Evolutionary conservation across 805 yeast genomes (phyloP).

Genomic region (Komagataella mondaviorum): DNA sequence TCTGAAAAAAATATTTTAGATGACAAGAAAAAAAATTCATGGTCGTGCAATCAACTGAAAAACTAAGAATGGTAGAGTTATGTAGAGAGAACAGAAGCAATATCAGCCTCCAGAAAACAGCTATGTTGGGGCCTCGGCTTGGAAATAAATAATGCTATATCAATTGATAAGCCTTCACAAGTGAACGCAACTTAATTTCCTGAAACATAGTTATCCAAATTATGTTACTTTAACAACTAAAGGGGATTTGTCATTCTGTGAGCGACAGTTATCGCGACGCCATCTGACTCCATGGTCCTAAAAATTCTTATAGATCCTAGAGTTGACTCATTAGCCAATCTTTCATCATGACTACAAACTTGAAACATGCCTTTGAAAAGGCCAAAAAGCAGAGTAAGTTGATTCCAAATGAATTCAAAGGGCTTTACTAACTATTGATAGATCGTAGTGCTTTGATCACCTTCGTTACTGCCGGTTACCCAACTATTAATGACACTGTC

Average conservation of each 20-base stretch:
- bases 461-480: constrained; percentile 90
- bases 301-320: neutral
- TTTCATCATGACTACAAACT: constrained; percentile 14
- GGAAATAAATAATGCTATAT: too few relatives aligned
- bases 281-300: neutral
- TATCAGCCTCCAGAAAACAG: too few relatives aligned
- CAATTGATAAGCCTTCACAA: too few relatives aligned
- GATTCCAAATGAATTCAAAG: constrained; percentile 1
- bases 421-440: neutral
- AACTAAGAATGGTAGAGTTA: neutral
- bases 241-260: neutral
- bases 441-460: constrained; percentile 83
- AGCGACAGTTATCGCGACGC: neutral
- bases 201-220: too few relatives aligned
- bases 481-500: constrained; percentile 76
- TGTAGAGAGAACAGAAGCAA: too few relatives aligned
- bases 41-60: neutral
- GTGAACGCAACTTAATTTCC: too few relatives aligned
- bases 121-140: too few relatives aligned
- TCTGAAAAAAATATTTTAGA: neutral
- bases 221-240: too few relatives aligned
- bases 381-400: constrained; percentile 13
- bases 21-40: neutral
- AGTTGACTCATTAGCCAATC: neutral
- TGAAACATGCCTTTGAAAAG: constrained; percentile 20